These are phyloP conservation scores for Garcia nutans DNA, from an alignment of 345 rosid species.

Conservation along the genomic window DNA sequence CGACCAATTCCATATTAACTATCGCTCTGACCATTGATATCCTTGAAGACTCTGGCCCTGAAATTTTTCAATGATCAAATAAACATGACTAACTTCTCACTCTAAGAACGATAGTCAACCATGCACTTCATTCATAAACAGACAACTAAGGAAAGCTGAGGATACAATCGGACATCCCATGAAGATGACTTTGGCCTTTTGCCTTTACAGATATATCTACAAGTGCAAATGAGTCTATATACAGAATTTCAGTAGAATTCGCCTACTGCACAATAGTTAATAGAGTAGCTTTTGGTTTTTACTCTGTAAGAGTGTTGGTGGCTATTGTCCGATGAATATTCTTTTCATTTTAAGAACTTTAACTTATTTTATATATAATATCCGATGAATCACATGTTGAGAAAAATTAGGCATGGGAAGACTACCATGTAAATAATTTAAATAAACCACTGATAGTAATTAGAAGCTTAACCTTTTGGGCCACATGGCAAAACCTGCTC, in stretches of 20 bases:
- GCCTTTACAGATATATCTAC: neutral
- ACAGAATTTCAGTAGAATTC: neutral
- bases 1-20: conserved; percentile 51
- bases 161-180: neutral
- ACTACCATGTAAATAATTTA: neutral
- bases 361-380: neutral
- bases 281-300: neutral
- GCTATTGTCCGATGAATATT: neutral
- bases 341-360: no score
- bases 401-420: neutral
- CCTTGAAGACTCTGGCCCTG: conserved; percentile 56
- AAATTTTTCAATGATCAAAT: conserved; percentile 24
- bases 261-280: neutral
- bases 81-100: neutral
- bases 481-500: neutral
- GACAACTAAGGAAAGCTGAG: neutral
- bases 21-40: conserved; percentile 45
- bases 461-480: neutral
- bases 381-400: neutral
- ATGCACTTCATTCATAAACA: neutral
- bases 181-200: neutral
- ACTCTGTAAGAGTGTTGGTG: neutral
- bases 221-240: neutral
- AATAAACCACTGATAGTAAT: neutral
- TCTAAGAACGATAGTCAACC: conserved; percentile 1